Evolutionary conservation across 345 rosid species (phyloP).

Genomic region (Acer campestre): DNA sequence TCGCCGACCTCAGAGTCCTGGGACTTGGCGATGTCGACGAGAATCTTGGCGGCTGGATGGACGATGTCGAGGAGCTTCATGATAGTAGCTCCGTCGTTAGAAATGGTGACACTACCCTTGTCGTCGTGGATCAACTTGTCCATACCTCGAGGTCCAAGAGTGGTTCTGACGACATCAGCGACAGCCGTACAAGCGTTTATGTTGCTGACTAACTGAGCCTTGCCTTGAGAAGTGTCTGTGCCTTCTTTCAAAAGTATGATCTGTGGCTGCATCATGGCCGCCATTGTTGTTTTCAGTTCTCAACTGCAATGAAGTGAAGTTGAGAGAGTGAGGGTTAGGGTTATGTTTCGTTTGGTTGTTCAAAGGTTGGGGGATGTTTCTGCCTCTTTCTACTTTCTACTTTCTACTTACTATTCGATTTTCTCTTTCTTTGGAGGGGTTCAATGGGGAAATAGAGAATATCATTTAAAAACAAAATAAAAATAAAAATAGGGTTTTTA

Average conservation of each 20-base stretch:
- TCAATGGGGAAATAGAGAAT: too few species aligned
- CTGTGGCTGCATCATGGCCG: constrained; percentile 77
- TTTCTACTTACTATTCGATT: too few species aligned
- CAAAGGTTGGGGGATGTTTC: too few species aligned
- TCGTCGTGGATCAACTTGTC: constrained; percentile 98
- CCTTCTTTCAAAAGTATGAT: constrained; percentile 98
- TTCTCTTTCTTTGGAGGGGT: too few species aligned
- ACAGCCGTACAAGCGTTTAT: constrained; percentile 96
- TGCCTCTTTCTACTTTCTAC: too few species aligned
- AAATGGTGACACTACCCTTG: constrained; percentile 89
- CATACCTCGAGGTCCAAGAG: constrained; percentile 98
- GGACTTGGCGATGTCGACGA: constrained; percentile 97
- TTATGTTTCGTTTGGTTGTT: too few species aligned
- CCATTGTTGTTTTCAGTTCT: not conserved
- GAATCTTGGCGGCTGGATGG: constrained; percentile 99
- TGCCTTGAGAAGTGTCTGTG: constrained; percentile 96
- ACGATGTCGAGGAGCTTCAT: constrained; percentile 96
- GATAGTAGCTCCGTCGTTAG: constrained; percentile 98
- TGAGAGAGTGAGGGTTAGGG: too few species aligned
- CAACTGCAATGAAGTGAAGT: too few species aligned
- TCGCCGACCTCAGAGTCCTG: constrained; percentile 99
- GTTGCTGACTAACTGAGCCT: constrained; percentile 92
- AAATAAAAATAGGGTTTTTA: too few species aligned
- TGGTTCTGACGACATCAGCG: constrained; percentile 85
- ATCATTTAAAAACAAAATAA: too few species aligned